These are phyloP conservation scores for Castanopsis chinensis DNA, from an alignment of 306 rosid genomes.

Conservation along the genomic window DNA sequence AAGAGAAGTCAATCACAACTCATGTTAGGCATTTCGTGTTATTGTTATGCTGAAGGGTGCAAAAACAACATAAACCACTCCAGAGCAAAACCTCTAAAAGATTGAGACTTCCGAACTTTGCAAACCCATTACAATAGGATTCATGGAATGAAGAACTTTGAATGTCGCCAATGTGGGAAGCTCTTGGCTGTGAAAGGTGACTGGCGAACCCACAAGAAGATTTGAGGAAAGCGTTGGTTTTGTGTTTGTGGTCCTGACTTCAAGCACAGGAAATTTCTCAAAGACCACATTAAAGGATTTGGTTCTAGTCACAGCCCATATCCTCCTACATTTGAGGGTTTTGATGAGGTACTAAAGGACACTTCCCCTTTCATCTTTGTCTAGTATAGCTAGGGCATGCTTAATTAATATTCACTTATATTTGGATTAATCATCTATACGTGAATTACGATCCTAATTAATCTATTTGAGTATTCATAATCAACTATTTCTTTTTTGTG, in stretches of 20 bases:
- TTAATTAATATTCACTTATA: too few species aligned
- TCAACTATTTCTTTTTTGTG: too few species aligned
- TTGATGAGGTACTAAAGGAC: background rate
- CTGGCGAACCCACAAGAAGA: slow-evolving; percentile 83
- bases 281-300: slow-evolving; percentile 64
- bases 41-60: slow-evolving; percentile 66
- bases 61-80: slow-evolving; percentile 63
- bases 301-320: slow-evolving; percentile 59
- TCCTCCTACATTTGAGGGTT: slow-evolving; percentile 31
- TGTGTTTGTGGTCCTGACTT: slow-evolving; percentile 75
- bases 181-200: slow-evolving; percentile 69
- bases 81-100: slow-evolving; percentile 43
- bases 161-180: slow-evolving; percentile 68
- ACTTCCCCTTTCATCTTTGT: background rate
- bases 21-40: slow-evolving; percentile 52
- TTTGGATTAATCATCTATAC: too few species aligned
- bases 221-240: slow-evolving; percentile 84
- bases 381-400: background rate
- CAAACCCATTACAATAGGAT: slow-evolving; percentile 68
- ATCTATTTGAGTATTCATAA: too few species aligned
- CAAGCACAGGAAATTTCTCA: slow-evolving; percentile 72
- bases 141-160: slow-evolving; percentile 61
- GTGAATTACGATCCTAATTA: too few species aligned
- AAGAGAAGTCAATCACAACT: slow-evolving; percentile 51
- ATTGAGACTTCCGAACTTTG: slow-evolving; percentile 25